phyloP scores from a whole-genome alignment of 2,329 filamentous ascomycete genomes.

The Apiospora arundinis region DNA sequence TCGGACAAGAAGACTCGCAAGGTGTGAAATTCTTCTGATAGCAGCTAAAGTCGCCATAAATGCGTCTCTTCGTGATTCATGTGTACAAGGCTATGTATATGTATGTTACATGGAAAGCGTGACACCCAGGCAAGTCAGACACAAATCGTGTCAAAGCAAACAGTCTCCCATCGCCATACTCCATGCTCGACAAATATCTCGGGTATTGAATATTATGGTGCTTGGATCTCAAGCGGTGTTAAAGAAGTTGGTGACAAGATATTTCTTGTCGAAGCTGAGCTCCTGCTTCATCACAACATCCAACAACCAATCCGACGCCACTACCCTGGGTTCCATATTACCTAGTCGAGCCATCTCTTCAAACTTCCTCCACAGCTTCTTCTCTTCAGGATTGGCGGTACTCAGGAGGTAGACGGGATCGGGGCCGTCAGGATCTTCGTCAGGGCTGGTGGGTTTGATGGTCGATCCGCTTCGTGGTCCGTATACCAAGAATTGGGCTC shows the following conservation, averaged over 20 bases:
- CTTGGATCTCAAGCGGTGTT: conserved; percentile 23
- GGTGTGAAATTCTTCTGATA: conserved; percentile 95
- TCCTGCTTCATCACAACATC: conserved; percentile 89
- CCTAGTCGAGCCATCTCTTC: conserved; percentile 77
- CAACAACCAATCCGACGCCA: conserved; percentile 87
- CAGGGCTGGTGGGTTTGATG: conserved; percentile 66
- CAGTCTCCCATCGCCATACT: conserved; percentile 1
- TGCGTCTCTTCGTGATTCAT: conserved; percentile 19
- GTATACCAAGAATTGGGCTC: conserved; percentile 81
- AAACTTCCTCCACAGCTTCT: conserved; percentile 80
- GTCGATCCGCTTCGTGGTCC: conserved; percentile 73
- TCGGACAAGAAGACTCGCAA: conserved; percentile 84
- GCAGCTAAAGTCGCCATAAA: neutral
- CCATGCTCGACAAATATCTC: conserved; percentile 15
- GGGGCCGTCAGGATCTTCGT: conserved; percentile 61
- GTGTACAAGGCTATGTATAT: conserved; percentile 16
- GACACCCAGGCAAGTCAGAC: neutral
- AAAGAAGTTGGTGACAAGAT: conserved; percentile 58
- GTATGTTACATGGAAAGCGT: conserved; percentile 10
- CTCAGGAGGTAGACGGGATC: conserved; percentile 86
- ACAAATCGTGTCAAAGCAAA: conserved; percentile 6
- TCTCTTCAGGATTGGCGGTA: conserved; percentile 70
- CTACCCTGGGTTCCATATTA: conserved; percentile 81
- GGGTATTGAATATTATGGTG: neutral
- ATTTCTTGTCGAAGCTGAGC: conserved; percentile 70